Evolutionary conservation across 1,284 basidiomycete genomes (phyloP), one percentile per base, ranked within the genome.

Genomic region (Takashimella tepidaria): DNA sequence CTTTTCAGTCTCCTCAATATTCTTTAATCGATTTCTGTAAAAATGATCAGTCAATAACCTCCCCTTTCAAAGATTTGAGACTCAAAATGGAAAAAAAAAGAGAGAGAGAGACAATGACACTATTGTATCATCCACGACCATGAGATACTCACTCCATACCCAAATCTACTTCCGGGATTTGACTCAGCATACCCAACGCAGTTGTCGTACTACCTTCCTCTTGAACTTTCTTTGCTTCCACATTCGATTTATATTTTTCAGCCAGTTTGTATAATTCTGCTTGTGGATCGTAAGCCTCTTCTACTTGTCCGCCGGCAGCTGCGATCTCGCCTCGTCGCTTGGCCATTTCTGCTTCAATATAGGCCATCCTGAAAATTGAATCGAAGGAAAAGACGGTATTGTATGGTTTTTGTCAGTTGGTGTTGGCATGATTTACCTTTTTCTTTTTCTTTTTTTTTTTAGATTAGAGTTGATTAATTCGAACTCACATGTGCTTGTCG

Each of bases 1-100:
- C 62, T 89, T 92, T 70, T 98, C 95, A 0, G 95, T 98, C 54
- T 93, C 88, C 69, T 96, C 91, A 46, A 98, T 98, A 70, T 97
- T 98, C 73, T 87, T 87, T 55, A 98, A 77, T 20, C 93, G 86
- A 13, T 86, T 81, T 60, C 92, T 96, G 57, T 6, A 2, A 22
- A n/a, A n/a, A n/a, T n/a, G n/a, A n/a, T n/a, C n/a, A 22, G 50
- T 59, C 24, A 58, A 46, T 10, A 21, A 16, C 13, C 1, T 19
- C 48, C 24, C 21, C 21, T 12, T 19, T n/a, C 41, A 3, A 12
- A n/a, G 42, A 11, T 24, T 26, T 24, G n/a, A 1, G 3, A 6
- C n/a, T n/a, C n/a, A n/a, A n/a, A n/a, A n/a, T n/a, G n/a, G n/a
- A n/a, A n/a, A n/a, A n/a, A n/a, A n/a, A n/a, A 50, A 6, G 43